phyloP scores from a whole-genome alignment of 2,329 filamentous ascomycete genomes.

The Coleophoma eucalyptorum region DNA sequence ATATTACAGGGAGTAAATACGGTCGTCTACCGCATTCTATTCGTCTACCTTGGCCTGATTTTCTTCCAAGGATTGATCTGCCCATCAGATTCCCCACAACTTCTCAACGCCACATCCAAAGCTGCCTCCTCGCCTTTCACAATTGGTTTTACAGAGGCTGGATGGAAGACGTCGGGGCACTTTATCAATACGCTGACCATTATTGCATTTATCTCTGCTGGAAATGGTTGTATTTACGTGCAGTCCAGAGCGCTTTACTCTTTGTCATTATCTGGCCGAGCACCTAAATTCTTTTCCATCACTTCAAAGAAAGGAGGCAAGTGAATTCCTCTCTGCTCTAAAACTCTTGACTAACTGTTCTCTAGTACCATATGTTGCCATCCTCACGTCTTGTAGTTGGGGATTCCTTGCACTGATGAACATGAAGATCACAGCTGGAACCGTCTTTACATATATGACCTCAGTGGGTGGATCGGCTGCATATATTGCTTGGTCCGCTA shows the following conservation, averaged over 20 bases:
- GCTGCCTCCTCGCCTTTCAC: conserved; percentile 47
- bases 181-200: conserved; percentile 52
- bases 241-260: conserved; percentile 49
- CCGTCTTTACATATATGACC: conserved; percentile 38
- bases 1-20: conserved; percentile 14
- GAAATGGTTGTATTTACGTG: conserved; percentile 52
- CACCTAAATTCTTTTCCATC: conserved; percentile 46
- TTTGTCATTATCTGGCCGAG: conserved; percentile 48
- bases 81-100: conserved; percentile 45
- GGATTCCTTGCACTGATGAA: conserved; percentile 42
- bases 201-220: conserved; percentile 44
- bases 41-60: conserved; percentile 43
- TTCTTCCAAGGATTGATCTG: conserved; percentile 50
- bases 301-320: conserved; percentile 41
- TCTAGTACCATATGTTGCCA: conserved; percentile 39
- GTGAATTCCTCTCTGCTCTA: background rate
- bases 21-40: conserved; percentile 21
- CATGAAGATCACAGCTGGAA: conserved; percentile 34
- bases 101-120: conserved; percentile 42
- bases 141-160: conserved; percentile 46
- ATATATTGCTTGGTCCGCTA: conserved; percentile 41
- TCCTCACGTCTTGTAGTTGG: conserved; percentile 44
- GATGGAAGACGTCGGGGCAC: conserved; percentile 47
- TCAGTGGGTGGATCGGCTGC: conserved; percentile 39
- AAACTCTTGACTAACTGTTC: background rate